Percentiles rank a stretch among this genome's conserved stretches.
Conservation (phyloP, 225 moss, liverwort and hornwort species). For the Physcomitrium patens region DNA sequence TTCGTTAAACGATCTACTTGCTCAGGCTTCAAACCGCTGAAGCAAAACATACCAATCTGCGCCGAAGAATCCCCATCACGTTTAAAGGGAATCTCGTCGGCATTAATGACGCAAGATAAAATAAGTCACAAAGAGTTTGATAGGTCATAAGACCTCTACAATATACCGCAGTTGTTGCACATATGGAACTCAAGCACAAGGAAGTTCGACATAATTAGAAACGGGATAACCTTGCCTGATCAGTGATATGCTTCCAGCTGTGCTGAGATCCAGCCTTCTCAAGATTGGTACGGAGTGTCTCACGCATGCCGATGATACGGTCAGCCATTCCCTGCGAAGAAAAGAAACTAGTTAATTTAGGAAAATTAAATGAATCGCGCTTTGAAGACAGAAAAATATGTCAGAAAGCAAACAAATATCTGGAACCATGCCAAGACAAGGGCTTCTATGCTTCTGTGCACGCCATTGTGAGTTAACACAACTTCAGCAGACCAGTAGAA, state of each 20-base stretch:
- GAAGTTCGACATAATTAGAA: not conserved
- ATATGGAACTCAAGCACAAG: no score
- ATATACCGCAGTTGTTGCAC: not conserved
- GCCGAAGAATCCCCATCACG: not conserved
- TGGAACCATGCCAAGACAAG: no score
- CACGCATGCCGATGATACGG: constrained; percentile 58
- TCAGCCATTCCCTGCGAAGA: constrained; percentile 59
- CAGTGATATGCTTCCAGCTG: constrained; percentile 67
- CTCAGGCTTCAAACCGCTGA: constrained; percentile 58
- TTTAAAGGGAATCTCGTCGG: not conserved
- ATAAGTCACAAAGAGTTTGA: no score
- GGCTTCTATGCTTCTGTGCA: no score
- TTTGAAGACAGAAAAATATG: no score
- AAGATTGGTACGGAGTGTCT: constrained; percentile 47
- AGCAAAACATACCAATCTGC: constrained; percentile 77
- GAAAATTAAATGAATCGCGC: not conserved
- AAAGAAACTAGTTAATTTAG: not conserved
- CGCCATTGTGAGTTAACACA: no score
- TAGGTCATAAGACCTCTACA: not conserved
- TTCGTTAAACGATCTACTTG: constrained; percentile 61
- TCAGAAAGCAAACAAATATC: not conserved
- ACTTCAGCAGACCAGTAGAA: not conserved
- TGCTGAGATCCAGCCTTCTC: constrained; percentile 57
- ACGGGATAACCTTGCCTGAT: constrained; percentile 41
- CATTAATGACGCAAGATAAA: not conserved